Conservation (phyloP, 2,329 filamentous ascomycete genomes). For the Alternaria gaisen region DNA sequence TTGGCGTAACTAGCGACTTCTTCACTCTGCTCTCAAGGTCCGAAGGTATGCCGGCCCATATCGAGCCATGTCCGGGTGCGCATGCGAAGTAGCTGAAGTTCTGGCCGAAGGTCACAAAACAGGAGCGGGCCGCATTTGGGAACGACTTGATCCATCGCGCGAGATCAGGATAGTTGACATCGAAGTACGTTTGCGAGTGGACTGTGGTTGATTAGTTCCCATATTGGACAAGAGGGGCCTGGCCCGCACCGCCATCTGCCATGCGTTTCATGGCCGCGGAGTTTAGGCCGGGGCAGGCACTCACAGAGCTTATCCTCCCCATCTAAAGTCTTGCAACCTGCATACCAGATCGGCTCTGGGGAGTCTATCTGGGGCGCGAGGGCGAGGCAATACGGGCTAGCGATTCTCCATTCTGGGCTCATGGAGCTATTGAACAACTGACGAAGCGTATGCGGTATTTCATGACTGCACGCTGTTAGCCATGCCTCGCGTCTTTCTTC, state of each 20-base stretch:
- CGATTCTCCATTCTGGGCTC: conserved; percentile 43
- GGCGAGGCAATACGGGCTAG: conserved; percentile 46
- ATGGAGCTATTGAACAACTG: conserved; percentile 47
- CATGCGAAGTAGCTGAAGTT: conserved; percentile 44
- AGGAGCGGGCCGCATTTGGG: conserved; percentile 37
- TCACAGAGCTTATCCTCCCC: conserved; percentile 50
- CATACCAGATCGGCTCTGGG: conserved; percentile 47
- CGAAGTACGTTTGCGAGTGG: conserved; percentile 44
- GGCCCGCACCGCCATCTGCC: conserved; percentile 18
- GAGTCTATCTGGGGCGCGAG: conserved; percentile 40
- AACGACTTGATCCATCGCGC: conserved; percentile 40
- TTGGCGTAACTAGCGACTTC: conserved; percentile 44
- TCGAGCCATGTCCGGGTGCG: conserved; percentile 42
- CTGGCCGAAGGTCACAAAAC: conserved; percentile 46
- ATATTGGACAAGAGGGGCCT: conserved; percentile 5
- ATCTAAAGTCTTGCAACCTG: conserved; percentile 42
- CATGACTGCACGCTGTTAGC: conserved; percentile 41
- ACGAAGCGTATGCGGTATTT: conserved; percentile 44
- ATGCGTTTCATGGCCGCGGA: conserved; percentile 16
- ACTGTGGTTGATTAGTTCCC: conserved; percentile 34
- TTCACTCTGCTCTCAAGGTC: conserved; percentile 46
- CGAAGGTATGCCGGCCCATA: conserved; percentile 46
- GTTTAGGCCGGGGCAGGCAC: conserved; percentile 17
- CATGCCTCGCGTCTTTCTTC: neutral
- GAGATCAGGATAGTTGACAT: conserved; percentile 43